Evolutionary conservation across 352 stramenopile species (phyloP).

Genomic region (Phytophthora pseudosyringae): DNA sequence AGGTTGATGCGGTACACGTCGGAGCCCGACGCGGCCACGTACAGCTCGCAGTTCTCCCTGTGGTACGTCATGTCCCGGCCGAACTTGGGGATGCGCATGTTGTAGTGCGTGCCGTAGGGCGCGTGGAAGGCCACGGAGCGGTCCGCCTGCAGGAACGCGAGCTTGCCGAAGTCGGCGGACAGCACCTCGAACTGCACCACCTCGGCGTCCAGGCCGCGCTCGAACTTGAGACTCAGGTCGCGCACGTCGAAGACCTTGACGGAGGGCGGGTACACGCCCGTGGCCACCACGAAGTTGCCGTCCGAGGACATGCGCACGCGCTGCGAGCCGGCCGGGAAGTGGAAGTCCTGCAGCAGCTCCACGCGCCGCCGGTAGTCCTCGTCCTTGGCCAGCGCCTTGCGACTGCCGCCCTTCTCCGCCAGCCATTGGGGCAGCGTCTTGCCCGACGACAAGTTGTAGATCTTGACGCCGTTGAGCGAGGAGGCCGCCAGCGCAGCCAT

Average conservation of each 20-base stretch:
- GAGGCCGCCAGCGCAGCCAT: slow-evolving; percentile 85
- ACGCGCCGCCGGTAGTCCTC: slow-evolving; percentile 93
- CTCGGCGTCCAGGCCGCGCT: slow-evolving; percentile 96
- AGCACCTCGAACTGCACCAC: slow-evolving; percentile 97
- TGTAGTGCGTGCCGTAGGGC: slow-evolving; percentile 97
- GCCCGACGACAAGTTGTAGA: slow-evolving; percentile 96
- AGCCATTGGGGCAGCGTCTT: slow-evolving; percentile 96
- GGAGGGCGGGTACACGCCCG: slow-evolving; percentile 96
- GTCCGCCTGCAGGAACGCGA: slow-evolving; percentile 97
- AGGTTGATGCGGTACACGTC: slow-evolving; percentile 98
- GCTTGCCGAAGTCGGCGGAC: slow-evolving; percentile 97
- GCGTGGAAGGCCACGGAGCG: slow-evolving; percentile 98
- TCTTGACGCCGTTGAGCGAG: slow-evolving; percentile 93
- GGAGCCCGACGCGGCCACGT: slow-evolving; percentile 87
- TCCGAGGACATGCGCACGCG: slow-evolving; percentile 94
- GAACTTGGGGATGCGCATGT: slow-evolving; percentile 97
- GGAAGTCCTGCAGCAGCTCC: slow-evolving; percentile 99
- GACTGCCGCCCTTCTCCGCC: slow-evolving; percentile 77
- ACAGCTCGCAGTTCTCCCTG: slow-evolving; percentile 95
- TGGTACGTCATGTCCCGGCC: slow-evolving; percentile 98
- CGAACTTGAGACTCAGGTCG: slow-evolving; percentile 99
- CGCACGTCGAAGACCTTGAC: slow-evolving; percentile 96
- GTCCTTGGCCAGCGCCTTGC: slow-evolving; percentile 41
- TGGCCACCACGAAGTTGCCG: slow-evolving; percentile 96
- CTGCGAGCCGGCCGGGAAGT: slow-evolving; percentile 96